phyloP scores from a whole-genome alignment of 208 protist species.

The Crithidia thermophila region DNA sequence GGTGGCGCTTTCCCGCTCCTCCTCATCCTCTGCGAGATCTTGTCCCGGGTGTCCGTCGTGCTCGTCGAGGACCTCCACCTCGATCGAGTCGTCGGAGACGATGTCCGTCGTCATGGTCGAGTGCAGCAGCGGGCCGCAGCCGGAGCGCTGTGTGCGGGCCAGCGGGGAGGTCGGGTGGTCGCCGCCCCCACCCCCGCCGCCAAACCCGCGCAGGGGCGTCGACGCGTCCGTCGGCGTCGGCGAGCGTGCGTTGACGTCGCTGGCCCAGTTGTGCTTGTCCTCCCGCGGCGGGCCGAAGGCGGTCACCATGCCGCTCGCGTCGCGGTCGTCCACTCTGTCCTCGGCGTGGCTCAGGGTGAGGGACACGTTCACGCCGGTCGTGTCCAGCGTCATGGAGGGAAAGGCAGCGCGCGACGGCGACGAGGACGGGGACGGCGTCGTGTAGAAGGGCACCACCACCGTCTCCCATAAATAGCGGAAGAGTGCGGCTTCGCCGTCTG shows the following conservation, averaged over 20 bases:
- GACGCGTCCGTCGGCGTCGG: neutral
- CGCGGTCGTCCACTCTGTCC: constrained; percentile 15
- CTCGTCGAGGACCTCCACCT: constrained; percentile 33
- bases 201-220: neutral
- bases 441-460: constrained; percentile 52
- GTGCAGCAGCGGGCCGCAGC: neutral
- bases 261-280: constrained; percentile 2
- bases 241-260: neutral
- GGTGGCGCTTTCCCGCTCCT: neutral
- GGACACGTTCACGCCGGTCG: constrained; percentile 1
- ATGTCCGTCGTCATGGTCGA: neutral
- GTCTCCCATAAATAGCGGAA: constrained; percentile 45
- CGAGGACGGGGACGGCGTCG: neutral
- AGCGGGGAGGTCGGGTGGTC: neutral
- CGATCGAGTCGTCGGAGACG: constrained; percentile 30
- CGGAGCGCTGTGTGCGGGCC: constrained; percentile 1
- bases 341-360: neutral
- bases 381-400: neutral
- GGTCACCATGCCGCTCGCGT: constrained; percentile 23
- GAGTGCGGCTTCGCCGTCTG: constrained; percentile 25
- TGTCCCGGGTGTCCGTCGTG: neutral
- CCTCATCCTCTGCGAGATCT: neutral
- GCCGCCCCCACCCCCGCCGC: neutral
- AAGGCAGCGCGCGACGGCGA: neutral
- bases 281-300: constrained; percentile 11